These are phyloP conservation scores for Oenanthe sinensis DNA, from an alignment of 129 eudicot species.

Conservation along the genomic window DNA sequence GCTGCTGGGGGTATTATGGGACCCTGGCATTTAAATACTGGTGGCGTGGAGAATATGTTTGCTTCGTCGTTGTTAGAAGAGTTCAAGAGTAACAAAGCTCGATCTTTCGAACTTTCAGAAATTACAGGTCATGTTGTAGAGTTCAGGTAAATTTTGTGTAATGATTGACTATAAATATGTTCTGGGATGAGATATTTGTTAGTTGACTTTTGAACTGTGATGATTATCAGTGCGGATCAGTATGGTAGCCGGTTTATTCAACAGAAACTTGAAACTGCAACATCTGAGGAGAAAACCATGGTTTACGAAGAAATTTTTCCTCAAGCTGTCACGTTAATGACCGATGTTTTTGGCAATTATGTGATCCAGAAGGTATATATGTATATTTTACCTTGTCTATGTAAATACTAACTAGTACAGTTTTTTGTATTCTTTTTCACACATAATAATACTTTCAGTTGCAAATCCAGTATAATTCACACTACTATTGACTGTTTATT, in stretches of 20 bases:
- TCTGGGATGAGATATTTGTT: neutral
- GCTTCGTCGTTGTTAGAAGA: slow-evolving; percentile 18
- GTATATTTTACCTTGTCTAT: slow-evolving; percentile 9
- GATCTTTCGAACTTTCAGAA: slow-evolving; percentile 13
- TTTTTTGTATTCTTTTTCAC: neutral
- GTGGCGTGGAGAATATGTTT: neutral
- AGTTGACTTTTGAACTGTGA: neutral
- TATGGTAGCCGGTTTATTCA: slow-evolving; percentile 9
- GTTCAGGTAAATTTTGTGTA: slow-evolving; percentile 4
- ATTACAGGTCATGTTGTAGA: slow-evolving; percentile 18
- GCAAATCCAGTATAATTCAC: neutral
- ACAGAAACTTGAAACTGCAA: slow-evolving; percentile 10
- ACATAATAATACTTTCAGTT: neutral
- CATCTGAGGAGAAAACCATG: slow-evolving; percentile 1
- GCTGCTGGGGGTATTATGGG: slow-evolving; percentile 10
- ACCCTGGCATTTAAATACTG: neutral
- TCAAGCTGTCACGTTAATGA: neutral
- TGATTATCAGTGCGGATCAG: slow-evolving; percentile 8
- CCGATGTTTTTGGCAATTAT: slow-evolving; percentile 9
- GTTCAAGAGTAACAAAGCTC: slow-evolving; percentile 18
- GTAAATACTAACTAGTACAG: neutral
- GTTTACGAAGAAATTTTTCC: slow-evolving; percentile 1
- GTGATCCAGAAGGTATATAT: slow-evolving; percentile 32
- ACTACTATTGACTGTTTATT: neutral
- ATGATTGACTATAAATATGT: neutral